Evolutionary conservation across 2,329 filamentous ascomycete genomes (phyloP), one percentile per base, ranked within the genome.

Genomic region (Lachnellula cervina): DNA sequence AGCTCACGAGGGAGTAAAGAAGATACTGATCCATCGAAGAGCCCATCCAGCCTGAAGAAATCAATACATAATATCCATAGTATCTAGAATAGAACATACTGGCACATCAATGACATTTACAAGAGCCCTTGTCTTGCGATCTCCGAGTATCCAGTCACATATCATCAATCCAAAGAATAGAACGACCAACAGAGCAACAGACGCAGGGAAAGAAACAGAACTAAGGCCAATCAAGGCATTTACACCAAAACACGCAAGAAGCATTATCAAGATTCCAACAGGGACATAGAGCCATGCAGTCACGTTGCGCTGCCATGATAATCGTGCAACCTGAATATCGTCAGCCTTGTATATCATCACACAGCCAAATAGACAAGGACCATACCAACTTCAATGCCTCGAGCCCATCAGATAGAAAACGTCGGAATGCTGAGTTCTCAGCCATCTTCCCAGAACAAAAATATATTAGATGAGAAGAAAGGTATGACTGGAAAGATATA

Each of bases 21-120:
- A 77, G 50, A 83, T 70, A 55, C 77, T 81, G 62, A 84, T 82
- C 74, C 80, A 84, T 44, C 77, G 74, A 25, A 84, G 70, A 5
- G 79, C 76, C 76, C 80, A 84, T 7, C 77, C 77, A 46, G 78
- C 78, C 79, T 83, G 51, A 17, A 14, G 28, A 44, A 46, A 55
- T 51, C 21, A 61, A 19, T 59, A 57, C 49, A 40, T 49, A 5
- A 11, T 21, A n/a, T 11, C n/a, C 32, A 48, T 9, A 43, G 5
- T 16, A 25, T 6, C n/a, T 1, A 21, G 9, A 1, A 62, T 5
- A 17, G 6, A 40, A 44, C 72, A 64, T 70, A 82, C 80, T 40
- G 80, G 78, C 14, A 84, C 67, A 54, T 84, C 79, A 53, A 85
- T 74, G 0, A 78, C 48, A 8, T 68, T 69, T 3, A 83, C 75